Base-by-base conservation (phyloP, 1,284 basidiomycete species). In the Apiotrichum gamsii region DNA sequence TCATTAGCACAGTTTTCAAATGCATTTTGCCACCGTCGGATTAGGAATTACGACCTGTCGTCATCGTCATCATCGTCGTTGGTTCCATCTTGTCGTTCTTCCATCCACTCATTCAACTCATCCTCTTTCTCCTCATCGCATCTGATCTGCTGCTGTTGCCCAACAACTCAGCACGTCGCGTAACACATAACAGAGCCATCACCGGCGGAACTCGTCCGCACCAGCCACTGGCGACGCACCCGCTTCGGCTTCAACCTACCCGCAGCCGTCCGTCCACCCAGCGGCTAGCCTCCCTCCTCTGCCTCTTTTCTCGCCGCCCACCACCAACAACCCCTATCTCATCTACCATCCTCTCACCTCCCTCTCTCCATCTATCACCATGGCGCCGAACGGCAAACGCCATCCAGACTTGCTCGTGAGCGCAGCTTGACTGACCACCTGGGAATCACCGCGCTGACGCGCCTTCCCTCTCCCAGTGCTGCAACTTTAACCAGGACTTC, bases 401-500 rank as follows among this genome's bases (percentile, higher is more conserved):
- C 69, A 72, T 59, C 69, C 70, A 10, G 70, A 72, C 46, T 58
- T 72, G 15, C 58, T 72, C 24, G 70, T 71, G 41, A 38, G 69
- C 58, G 20, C 10, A 9, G 8, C 8, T 14, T 35, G n/a, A 21
- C 38, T 20, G 15, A n/a, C n/a, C n/a, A 25, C 15, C 30, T 18
- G 11, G 19, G n/a, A 21, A 23, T 13, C 10, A 11, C 19, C 15
- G 1, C 35, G 32, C 54, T 52, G 39, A 52, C 52, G n/a, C n/a
- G n/a, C n/a, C n/a, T n/a, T n/a, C n/a, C n/a, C n/a, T 11, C 11
- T 6, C 14, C 3, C 46, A 72, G 70, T 67, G 66, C 53, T 73
- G 72, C 52, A 72, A 69, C 49, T 73, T 72, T 58, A 73, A 73
- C 52, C 72, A 73, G 48, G 72, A 73, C 58, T 72, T 68, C 50